Evolutionary conservation across 164 flowering plant species (phyloP).

Genomic region (Piper betle): DNA sequence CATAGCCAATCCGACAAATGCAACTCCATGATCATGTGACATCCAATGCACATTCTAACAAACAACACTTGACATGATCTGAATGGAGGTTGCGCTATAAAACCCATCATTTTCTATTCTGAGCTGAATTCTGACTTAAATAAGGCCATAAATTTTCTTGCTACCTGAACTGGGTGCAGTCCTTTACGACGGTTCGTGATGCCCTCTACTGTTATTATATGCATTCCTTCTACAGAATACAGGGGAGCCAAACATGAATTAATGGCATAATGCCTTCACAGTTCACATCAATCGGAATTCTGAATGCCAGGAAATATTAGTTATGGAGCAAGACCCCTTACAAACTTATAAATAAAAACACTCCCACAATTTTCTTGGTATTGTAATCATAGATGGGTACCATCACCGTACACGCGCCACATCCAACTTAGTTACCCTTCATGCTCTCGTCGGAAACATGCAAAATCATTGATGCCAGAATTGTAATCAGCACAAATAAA

Average conservation of each 20-base stretch:
- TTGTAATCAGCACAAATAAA: neutral
- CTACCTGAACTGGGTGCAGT: conserved; percentile 91
- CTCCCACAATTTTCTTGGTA: conserved; percentile 67
- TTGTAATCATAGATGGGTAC: conserved; percentile 56
- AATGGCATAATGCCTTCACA: conserved; percentile 79
- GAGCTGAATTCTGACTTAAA: neutral
- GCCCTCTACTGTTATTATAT: conserved; percentile 92
- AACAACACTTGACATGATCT: neutral
- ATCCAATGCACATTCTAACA: neutral
- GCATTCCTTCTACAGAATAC: conserved; percentile 98
- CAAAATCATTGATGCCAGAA: conserved; percentile 3
- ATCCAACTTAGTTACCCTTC: conserved; percentile 97
- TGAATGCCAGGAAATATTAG: neutral
- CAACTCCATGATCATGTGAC: neutral
- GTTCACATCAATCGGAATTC: conserved; percentile 1
- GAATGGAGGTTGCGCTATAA: too few species aligned
- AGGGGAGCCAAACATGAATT: conserved; percentile 97
- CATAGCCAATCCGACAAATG: neutral
- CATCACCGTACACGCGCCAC: conserved; percentile 99
- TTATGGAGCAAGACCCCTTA: neutral
- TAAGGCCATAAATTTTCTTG: neutral
- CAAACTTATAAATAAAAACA: conserved; percentile 6
- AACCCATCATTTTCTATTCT: neutral
- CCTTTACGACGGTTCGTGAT: conserved; percentile 58
- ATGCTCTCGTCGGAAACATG: conserved; percentile 47